A percentile compares a stretch with the other conserved stretches of the same genome.
These are phyloP conservation scores for Artemisia tridentata DNA, from an alignment of 129 eudicot species.

Conservation along the genomic window DNA sequence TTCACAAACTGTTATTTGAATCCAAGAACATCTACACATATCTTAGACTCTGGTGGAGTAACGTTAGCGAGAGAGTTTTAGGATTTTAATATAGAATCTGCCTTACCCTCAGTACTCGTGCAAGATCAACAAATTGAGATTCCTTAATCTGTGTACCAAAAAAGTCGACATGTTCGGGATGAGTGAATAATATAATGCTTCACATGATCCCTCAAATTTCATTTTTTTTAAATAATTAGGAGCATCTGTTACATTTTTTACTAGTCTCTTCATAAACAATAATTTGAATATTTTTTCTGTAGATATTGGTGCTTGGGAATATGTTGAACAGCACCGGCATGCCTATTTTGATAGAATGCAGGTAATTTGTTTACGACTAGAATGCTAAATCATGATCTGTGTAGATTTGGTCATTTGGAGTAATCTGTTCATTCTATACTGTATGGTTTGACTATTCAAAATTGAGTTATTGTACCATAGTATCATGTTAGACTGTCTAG, in stretches of 20 bases:
- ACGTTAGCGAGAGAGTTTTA: no score
- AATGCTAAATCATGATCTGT: conserved; percentile 6
- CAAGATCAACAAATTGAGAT: no score
- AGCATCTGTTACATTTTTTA: background rate
- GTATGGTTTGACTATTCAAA: background rate
- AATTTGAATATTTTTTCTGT: conserved; percentile 18
- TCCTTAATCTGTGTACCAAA: no score
- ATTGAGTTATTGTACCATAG: background rate
- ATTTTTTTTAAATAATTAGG: no score
- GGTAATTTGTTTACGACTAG: conserved; percentile 37
- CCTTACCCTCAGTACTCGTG: no score
- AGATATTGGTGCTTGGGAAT: conserved; percentile 94
- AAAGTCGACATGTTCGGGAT: no score
- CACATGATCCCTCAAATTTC: no score
- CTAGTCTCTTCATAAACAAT: conserved; percentile 18
- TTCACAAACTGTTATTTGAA: no score
- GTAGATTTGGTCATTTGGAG: background rate
- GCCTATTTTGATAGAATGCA: conserved; percentile 95
- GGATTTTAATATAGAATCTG: no score
- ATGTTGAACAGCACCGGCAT: conserved; percentile 89
- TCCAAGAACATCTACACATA: no score
- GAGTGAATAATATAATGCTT: no score
- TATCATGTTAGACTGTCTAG: background rate
- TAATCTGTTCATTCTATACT: background rate
- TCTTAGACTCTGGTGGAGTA: no score